phyloP scores from a whole-genome alignment of 2,329 filamentous ascomycete genomes.

The Cladosporium cucumerinum region DNA sequence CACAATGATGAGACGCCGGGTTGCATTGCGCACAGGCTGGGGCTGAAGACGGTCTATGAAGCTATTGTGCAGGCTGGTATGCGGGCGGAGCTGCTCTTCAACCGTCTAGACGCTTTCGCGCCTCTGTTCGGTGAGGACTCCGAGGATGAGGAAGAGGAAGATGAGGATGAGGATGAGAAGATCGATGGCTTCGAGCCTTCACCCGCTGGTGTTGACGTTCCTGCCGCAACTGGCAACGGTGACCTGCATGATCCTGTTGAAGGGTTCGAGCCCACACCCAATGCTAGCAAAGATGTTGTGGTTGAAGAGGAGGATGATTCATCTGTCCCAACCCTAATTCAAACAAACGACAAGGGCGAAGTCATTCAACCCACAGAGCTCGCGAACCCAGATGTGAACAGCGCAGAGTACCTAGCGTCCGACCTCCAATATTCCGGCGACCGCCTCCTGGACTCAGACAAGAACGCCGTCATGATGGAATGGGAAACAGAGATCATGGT shows the following conservation, averaged over 20 bases:
- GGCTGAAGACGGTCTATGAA: slow-evolving; percentile 69
- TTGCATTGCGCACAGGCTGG: slow-evolving; percentile 71
- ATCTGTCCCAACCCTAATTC: slow-evolving; percentile 26
- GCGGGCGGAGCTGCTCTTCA: slow-evolving; percentile 81
- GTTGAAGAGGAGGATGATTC: slow-evolving; percentile 19
- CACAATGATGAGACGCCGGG: slow-evolving; percentile 83
- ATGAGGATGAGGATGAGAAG: slow-evolving; percentile 29
- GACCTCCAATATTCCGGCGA: slow-evolving; percentile 47
- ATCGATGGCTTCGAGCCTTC: slow-evolving; percentile 36
- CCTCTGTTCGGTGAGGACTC: slow-evolving; percentile 59
- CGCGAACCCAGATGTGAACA: slow-evolving; percentile 40
- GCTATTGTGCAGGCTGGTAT: slow-evolving; percentile 86
- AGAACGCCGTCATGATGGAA: slow-evolving; percentile 54
- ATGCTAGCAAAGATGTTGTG: slow-evolving; percentile 27
- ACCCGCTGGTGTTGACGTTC: slow-evolving; percentile 17
- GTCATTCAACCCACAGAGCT: slow-evolving; percentile 27
- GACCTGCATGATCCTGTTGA: slow-evolving; percentile 20
- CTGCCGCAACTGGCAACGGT: slow-evolving; percentile 24
- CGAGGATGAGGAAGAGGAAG: slow-evolving; percentile 44
- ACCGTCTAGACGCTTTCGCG: slow-evolving; percentile 78
- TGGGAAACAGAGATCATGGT: slow-evolving; percentile 52
- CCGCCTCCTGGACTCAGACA: slow-evolving; percentile 46
- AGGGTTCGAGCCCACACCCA: slow-evolving; percentile 34
- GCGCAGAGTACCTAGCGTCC: slow-evolving; percentile 48
- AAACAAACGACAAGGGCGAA: slow-evolving; percentile 28